These are phyloP conservation scores for Myriosclerotinia scirpicola DNA, from an alignment of 2,329 filamentous ascomycete species.

Conservation along the genomic window DNA sequence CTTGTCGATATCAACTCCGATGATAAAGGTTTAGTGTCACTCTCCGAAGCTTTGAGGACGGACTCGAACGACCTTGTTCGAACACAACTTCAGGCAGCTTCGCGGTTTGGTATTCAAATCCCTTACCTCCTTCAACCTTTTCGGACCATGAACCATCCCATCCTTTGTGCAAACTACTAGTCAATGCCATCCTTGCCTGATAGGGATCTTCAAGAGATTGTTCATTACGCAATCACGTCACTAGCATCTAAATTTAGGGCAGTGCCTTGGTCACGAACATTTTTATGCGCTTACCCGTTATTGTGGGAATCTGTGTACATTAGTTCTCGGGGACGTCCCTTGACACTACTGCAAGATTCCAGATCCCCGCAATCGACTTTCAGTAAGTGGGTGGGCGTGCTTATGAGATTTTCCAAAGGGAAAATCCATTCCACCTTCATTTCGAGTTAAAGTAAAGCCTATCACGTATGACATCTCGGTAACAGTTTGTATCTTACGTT, in stretches of 20 bases:
- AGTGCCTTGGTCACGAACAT: slow-evolving; percentile 8
- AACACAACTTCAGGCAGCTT: slow-evolving; percentile 10
- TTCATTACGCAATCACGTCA: not conserved
- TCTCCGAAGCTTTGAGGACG: not conserved
- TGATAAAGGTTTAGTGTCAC: not conserved
- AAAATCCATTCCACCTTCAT: slow-evolving; percentile 6
- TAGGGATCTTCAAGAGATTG: not conserved
- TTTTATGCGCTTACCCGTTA: slow-evolving; percentile 11
- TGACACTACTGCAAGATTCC: slow-evolving; percentile 10
- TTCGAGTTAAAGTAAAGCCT: not conserved
- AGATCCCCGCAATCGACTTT: slow-evolving; percentile 10
- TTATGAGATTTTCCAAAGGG: not conserved
- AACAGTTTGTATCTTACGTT: not conserved
- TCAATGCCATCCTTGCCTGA: slow-evolving; percentile 16
- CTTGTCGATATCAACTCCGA: not conserved
- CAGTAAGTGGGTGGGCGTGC: slow-evolving; percentile 6
- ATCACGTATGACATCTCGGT: not conserved
- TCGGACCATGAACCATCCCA: slow-evolving; percentile 3
- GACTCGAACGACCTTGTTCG: not conserved
- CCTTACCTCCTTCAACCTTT: not conserved
- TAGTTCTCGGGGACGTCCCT: slow-evolving; percentile 11
- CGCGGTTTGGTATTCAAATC: not conserved
- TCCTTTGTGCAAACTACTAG: slow-evolving; percentile 1
- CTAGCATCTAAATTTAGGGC: slow-evolving; percentile 18
- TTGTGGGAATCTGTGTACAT: not conserved